Base-by-base conservation (phyloP, 2,329 filamentous ascomycete genomes). In the Cordyceps fumosorosea region DNA sequence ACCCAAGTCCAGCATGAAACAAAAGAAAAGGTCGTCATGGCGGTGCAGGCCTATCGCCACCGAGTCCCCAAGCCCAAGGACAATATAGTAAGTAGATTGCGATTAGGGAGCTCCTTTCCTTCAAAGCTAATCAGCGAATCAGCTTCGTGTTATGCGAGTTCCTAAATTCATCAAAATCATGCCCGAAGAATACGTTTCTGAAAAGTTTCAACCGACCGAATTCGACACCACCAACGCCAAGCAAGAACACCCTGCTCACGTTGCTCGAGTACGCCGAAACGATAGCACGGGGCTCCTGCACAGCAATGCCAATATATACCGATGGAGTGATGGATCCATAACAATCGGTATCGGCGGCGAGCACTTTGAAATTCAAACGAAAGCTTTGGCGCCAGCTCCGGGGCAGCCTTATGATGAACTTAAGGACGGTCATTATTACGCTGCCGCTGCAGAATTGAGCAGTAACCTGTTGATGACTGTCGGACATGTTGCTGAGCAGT, bases 311-410 rank as follows among this genome's bases (percentile, higher is more conserved):
- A 83, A 87, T 65, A 77, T 93, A 34, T 84, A 90, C 70, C 84
- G 84, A 67, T 93, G 90, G 90, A 91, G 87, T 64, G 90, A 93
- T 69, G 90, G 90, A 32, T 91, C 88, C 4, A 77, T 90, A 18
- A 92, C 89, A 12, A 78, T 93, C 26, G 84, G 88, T n/a, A 80
- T 93, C 26, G 90, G 89, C 16, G 86, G 85, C 63, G 85, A 87
- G 65, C 89, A 93, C 69, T 93, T 88, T 77, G 88, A 91, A 69
- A 81, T 93, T 52, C 81, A 86, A 65, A 86, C 84, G 68, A 91
- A 90, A 74, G 76, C 80, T 26, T 83, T 92, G 54, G 89, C 88
- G 2, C 88, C 89, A 2, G 77, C 81, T 1, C 76, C 75, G 14
- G 76, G 79, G 68, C 83, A 86, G 68, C 78, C 82, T 2, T 89